Conservation (phyloP, 345 rosid genomes). For the Garcia nutans region DNA sequence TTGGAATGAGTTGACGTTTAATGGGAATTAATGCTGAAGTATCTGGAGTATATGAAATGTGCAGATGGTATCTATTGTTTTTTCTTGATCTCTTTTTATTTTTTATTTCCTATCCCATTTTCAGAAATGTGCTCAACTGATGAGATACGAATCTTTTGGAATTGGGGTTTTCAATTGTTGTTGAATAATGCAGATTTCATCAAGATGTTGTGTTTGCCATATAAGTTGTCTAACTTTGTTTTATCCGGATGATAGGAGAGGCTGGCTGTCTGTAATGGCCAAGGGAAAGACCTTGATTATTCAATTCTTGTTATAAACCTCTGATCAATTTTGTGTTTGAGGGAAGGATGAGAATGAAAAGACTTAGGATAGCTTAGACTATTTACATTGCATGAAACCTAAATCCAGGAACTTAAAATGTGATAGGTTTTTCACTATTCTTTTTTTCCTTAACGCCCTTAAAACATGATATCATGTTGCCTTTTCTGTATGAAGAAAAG, state of each 20-base stretch:
- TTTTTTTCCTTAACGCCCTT: not conserved
- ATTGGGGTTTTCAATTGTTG: not conserved
- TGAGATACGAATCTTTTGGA: not conserved
- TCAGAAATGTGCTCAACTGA: not conserved
- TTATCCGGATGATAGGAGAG: not conserved
- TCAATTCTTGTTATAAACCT: not conserved
- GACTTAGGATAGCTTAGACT: not conserved
- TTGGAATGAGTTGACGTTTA: conserved; percentile 5
- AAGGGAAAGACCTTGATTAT: not conserved
- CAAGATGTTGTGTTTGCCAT: not conserved
- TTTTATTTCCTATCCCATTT: not conserved
- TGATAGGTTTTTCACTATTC: not conserved
- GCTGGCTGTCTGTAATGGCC: not conserved
- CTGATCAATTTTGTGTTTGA: not conserved
- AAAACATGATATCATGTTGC: not conserved
- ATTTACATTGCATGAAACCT: not conserved
- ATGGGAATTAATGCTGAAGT: not conserved
- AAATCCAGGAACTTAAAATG: not conserved
- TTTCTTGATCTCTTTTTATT: not conserved
- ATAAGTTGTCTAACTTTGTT: not conserved
- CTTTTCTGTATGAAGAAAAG: not conserved
- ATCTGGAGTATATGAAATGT: not conserved
- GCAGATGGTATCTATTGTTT: not conserved
- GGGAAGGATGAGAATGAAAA: not conserved
- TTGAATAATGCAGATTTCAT: not conserved